Conservation (phyloP, 1,139 yeast genomes). For the Taphrina communis region DNA sequence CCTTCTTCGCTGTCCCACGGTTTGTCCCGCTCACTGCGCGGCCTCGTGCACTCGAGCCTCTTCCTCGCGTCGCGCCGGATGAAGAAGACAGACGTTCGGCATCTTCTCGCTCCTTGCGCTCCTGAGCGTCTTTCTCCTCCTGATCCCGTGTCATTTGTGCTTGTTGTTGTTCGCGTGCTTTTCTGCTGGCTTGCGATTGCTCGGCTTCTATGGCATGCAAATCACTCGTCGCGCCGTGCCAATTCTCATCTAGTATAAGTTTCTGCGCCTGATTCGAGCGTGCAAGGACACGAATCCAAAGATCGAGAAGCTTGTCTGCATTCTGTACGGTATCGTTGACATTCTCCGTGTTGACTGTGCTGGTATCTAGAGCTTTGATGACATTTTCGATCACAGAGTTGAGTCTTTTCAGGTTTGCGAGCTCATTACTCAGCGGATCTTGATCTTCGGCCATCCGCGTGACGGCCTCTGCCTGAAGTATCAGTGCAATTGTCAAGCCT, state of each 20-base stretch:
- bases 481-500: no score
- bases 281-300: conserved; percentile 39
- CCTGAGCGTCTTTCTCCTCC: conserved; percentile 21
- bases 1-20: conserved; percentile 20
- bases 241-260: conserved; percentile 27
- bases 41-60: conserved; percentile 13
- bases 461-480: not conserved
- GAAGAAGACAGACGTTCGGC: conserved; percentile 14
- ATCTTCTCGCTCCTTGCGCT: conserved; percentile 23
- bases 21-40: conserved; percentile 11
- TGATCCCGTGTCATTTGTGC: conserved; percentile 23
- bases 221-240: conserved; percentile 40
- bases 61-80: conserved; percentile 14
- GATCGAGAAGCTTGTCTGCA: conserved; percentile 32
- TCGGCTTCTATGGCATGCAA: conserved; percentile 35
- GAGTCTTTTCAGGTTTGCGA: conserved; percentile 27
- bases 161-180: conserved; percentile 21
- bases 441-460: conserved; percentile 22
- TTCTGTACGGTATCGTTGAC: conserved; percentile 22
- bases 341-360: conserved; percentile 18
- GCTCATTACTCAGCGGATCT: conserved; percentile 29
- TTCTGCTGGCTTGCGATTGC: conserved; percentile 18
- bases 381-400: conserved; percentile 31
- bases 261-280: conserved; percentile 33
- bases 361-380: conserved; percentile 17